Conservation (phyloP, 768 basidiomycete species). For the Auriculariales sp. region DNA sequence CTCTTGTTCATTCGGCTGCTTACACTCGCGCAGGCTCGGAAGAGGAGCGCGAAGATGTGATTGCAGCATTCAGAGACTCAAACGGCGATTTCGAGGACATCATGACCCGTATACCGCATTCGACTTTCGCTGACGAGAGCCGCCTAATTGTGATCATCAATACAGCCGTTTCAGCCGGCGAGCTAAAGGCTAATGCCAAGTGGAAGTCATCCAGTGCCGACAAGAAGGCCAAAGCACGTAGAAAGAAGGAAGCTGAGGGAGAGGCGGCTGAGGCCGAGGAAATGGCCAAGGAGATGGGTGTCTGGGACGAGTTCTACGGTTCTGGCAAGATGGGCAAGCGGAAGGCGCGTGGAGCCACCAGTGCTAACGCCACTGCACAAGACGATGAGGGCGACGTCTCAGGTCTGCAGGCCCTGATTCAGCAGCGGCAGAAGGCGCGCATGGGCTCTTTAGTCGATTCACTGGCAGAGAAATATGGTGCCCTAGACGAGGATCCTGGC, state of each 20-base stretch:
- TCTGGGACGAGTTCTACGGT: slow-evolving; percentile 90
- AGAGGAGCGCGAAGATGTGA: slow-evolving; percentile 75
- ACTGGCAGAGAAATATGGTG: slow-evolving; percentile 55
- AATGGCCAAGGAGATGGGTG: slow-evolving; percentile 73
- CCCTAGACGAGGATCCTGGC: slow-evolving; percentile 28
- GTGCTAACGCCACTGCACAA: slow-evolving; percentile 14
- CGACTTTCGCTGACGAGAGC: slow-evolving; percentile 67
- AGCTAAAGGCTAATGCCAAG: slow-evolving; percentile 34
- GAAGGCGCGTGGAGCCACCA: slow-evolving; percentile 39
- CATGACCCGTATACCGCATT: slow-evolving; percentile 77
- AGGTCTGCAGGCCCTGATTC: slow-evolving; percentile 65
- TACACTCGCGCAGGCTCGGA: slow-evolving; percentile 43
- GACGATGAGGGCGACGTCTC: slow-evolving; percentile 35
- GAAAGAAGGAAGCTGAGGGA: slow-evolving; percentile 59
- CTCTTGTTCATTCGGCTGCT: not conserved
- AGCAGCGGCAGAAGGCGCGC: slow-evolving; percentile 52
- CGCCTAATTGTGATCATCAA: slow-evolving; percentile 66
- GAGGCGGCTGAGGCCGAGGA: slow-evolving; percentile 78
- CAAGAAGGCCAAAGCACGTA: slow-evolving; percentile 58
- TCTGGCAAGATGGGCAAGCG: slow-evolving; percentile 51
- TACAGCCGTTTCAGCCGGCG: slow-evolving; percentile 43
- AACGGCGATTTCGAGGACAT: slow-evolving; percentile 68
- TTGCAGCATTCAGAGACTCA: slow-evolving; percentile 53
- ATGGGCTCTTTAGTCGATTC: slow-evolving; percentile 60
- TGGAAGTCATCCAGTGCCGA: slow-evolving; percentile 71